These are phyloP conservation scores for Pelargonium citronellum DNA, from an alignment of 441 rosid species.

Conservation along the genomic window DNA sequence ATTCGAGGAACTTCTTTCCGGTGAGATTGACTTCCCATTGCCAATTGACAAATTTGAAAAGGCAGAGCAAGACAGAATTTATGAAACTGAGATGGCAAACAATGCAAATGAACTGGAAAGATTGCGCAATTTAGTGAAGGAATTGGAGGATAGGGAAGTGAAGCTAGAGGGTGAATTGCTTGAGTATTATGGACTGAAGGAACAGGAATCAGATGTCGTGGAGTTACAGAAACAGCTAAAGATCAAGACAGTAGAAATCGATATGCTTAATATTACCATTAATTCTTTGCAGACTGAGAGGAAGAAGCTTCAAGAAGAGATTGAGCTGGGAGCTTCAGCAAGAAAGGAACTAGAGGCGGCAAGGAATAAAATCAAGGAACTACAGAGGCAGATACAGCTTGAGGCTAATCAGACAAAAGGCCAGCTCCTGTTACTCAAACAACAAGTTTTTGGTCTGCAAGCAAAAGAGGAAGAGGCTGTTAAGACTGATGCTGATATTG, in stretches of 20 bases:
- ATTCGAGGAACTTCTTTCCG: conserved; percentile 67
- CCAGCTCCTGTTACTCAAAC: conserved; percentile 79
- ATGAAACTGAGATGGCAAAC: conserved; percentile 65
- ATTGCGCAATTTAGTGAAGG: conserved; percentile 61
- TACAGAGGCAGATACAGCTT: conserved; percentile 87
- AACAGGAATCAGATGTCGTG: conserved; percentile 64
- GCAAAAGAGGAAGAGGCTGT: conserved; percentile 76
- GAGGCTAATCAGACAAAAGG: conserved; percentile 91
- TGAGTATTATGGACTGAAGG: conserved; percentile 85
- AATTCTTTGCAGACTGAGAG: conserved; percentile 75
- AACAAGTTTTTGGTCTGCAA: conserved; percentile 77
- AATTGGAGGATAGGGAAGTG: conserved; percentile 84
- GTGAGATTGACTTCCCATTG: conserved; percentile 69
- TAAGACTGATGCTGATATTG: conserved; percentile 60
- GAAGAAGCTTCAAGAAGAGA: conserved; percentile 83
- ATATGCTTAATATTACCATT: conserved; percentile 81
- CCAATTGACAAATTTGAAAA: conserved; percentile 42
- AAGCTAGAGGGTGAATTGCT: conserved; percentile 90
- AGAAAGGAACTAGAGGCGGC: conserved; percentile 74
- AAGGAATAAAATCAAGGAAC: conserved; percentile 72
- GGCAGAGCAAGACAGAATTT: conserved; percentile 49
- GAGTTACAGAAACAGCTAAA: conserved; percentile 85
- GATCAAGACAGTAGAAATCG: conserved; percentile 83
- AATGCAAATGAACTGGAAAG: conserved; percentile 64
- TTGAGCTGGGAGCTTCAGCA: conserved; percentile 37